Base-by-base conservation (phyloP, 1,284 basidiomycete genomes). In the Clitocybe nebularis region DNA sequence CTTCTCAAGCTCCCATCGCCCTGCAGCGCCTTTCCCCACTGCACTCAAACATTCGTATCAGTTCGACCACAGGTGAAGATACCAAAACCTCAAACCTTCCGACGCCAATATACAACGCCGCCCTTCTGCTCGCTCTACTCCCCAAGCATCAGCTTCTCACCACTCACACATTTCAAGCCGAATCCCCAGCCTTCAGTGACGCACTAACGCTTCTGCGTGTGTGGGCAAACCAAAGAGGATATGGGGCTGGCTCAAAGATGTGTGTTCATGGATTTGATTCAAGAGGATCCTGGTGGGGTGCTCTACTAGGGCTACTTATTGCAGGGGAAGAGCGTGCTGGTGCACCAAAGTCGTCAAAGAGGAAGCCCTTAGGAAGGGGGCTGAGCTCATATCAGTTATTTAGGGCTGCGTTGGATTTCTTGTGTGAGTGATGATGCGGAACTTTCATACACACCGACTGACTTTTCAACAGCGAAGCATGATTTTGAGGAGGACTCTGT, bases 211-310 rank as follows among this genome's bases (percentile, higher is more conserved):
- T 97, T 7, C 77, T 97, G 42, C 79, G 91, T 14, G 79, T 95
- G 13, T 97, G 94, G 95, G 89, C 90, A 1, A 84, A 85, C 42
- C 89, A 94, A 58, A 77, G 93, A 14, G 92, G 91, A 0, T 90
- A 90, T 50, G 74, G 78, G 1, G 69, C 69, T 38, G 76, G 79
- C 3, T 53, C 63, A 26, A 59, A 66, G 29, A 58, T 77, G 44
- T 84, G 82, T 49, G 70, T 88, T 1, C 70, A 73, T 26, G 89
- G 86, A 0, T 84, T 84, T 50, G 84, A 79, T 55, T 77, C 69
- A 36, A 74, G 70, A 30, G 86, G 85, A 0, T 66, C 73, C 30
- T 89, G 78, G 70, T 93, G 89, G 77, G 64, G 68, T 46, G 79
- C 78, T 16, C 54, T 93, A 0, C 62, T 95, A n/a, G 80, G 78